Evolutionary conservation across 1,284 basidiomycete species (phyloP), one percentile per base, ranked within the genome.

Genomic region (Omphalotus olearius): DNA sequence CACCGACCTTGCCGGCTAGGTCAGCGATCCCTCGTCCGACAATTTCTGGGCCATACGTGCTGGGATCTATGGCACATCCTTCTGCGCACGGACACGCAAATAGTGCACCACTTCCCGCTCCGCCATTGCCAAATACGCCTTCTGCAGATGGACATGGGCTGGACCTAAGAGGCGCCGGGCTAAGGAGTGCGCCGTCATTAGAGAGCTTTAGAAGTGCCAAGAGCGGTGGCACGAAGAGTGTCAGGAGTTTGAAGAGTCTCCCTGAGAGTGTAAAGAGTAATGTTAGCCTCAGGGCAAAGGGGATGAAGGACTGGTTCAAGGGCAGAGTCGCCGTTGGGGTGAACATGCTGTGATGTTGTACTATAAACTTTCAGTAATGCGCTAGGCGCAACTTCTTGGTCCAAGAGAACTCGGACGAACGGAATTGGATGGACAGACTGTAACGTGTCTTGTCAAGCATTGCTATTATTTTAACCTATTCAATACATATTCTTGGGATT

Each of bases 171-270:
- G 47, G 45, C 49, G 54, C 53, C 56, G 64, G 26, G 25, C 61
- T 74, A 44, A 67, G 69, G 33, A 62, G 58, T 33, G 64, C 67
- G n/a, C 68, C 74, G 7, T 76, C 74, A 2, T 63, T 69, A 50
- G 75, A 78, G 58, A 75, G 73, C 57, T 71, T 73, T 55, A 66
- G 66, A 43, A 74, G 69, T 49, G 59, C 65, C 18, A 66, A 62
- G 56, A 70, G 69, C 41, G 60, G 64, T 17, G 71, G 66, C 30
- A 60, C 72, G 47, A 64, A 70, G 47, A 75, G 73, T 52, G 56
- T 73, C 30, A 68, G 68, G 48, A 74, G 73, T 51, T 62, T 69
- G 36, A 70, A 67, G 57, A 75, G 57, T 50, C 38, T 58, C n/a
- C 53, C 57, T 13, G 53, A 51, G 35, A 59, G 73, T 57, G 66